Evolutionary conservation across 176 grass and related monocot genomes (phyloP), one percentile per base, ranked within the genome.

Genomic region (Thinopyrum elongatum): DNA sequence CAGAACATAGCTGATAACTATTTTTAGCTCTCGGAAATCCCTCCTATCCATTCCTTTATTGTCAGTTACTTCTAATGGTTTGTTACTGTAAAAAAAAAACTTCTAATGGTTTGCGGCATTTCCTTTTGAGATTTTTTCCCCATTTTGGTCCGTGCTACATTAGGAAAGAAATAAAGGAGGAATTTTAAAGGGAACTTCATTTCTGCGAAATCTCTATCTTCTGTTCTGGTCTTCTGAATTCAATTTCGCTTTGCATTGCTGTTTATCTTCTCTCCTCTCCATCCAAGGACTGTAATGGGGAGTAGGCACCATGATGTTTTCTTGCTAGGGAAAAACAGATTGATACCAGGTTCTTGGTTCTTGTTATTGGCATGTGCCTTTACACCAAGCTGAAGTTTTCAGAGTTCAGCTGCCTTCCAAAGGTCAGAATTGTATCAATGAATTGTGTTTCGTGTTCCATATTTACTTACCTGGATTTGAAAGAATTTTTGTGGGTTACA

Each of bases 11-110:
- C 49, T 62, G 57, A 46, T 71, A 72, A 77, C 88, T 83, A 90
- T 79, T 78, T 83, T 90, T 86, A 86, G 70, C 58, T 82, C 31
- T 82, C 46, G 74, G n/a, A 51, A 78, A 78, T 41, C 19, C 23
- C 75, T 85, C 46, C 62, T 49, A 65, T 12, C 83, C 83, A 22
- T 76, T 62, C 69, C 41, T 30, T 66, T 78, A 51, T 76, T 33
- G 13, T 49, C 66, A 51, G 46, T 36, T 68, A 75, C 25, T 59
- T 90, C 44, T 80, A 70, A 77, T 90, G 41, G 63, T 71, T 78
- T 82, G 70, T 76, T 51, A 30, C 44, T 30, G 11, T 75, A 49
- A 29, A 74, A 42, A 42, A 39, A 75, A 71, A 75, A 75, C 23
- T 49, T 75, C 71, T 28, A 49, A 82, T 90, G 64, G 78, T 78